Evolutionary conservation across 768 basidiomycete species (phyloP).

Genomic region (Leucogyrophana mollusca): DNA sequence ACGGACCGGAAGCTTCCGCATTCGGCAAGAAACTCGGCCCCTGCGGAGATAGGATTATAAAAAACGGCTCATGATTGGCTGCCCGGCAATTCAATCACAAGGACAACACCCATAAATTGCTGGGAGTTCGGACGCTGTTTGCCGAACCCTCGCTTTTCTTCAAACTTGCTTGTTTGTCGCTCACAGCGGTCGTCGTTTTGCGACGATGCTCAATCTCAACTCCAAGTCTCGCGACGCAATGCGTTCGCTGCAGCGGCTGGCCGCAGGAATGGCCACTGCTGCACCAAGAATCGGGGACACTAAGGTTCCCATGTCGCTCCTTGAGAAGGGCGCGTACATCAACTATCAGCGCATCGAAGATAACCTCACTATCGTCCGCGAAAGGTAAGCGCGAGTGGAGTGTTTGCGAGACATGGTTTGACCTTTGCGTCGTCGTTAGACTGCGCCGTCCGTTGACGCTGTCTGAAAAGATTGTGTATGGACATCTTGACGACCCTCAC

Average conservation of each 20-base stretch:
- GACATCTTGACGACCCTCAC: constrained; percentile 94
- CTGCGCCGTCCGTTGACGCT: constrained; percentile 87
- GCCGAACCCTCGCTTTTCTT: constrained; percentile 22
- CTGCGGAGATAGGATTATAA: constrained; percentile 19
- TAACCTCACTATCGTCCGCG: constrained; percentile 85
- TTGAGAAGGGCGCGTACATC: constrained; percentile 81
- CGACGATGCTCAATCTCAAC: constrained; percentile 64
- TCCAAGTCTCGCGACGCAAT: constrained; percentile 52
- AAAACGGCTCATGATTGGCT: constrained; percentile 19
- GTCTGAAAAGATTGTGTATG: constrained; percentile 97
- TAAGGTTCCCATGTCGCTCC: constrained; percentile 85
- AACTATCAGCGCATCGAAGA: constrained; percentile 99
- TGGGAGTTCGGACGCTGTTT: constrained; percentile 13
- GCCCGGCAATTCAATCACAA: constrained; percentile 11
- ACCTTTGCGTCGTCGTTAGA: constrained; percentile 38
- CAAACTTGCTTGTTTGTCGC: constrained; percentile 17
- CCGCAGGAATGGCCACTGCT: constrained; percentile 79
- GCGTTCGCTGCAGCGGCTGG: constrained; percentile 50
- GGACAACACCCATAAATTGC: constrained; percentile 18
- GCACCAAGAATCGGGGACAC: constrained; percentile 82
- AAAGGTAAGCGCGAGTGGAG: constrained; percentile 51
- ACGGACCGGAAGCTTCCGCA: constrained; percentile 2
- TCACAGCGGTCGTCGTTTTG: constrained; percentile 21
- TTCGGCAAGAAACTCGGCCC: not conserved
- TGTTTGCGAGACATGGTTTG: not conserved